Base-by-base conservation (phyloP, 2,329 filamentous ascomycete genomes). In the Curvularia sp. region DNA sequence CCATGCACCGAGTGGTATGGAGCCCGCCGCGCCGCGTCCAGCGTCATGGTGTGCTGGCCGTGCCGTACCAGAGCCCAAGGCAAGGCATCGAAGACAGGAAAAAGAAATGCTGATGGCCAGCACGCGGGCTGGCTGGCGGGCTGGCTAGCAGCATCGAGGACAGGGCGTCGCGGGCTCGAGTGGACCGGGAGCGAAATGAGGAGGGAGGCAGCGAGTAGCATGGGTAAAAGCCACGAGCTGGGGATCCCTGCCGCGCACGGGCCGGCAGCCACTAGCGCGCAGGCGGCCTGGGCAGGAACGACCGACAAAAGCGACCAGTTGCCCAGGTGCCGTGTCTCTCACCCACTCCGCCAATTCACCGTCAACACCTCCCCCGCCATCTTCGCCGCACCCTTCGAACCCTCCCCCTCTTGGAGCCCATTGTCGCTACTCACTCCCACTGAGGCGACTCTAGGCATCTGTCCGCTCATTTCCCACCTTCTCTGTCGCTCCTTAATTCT, bases 391-490 rank as follows among this genome's bases (percentile, higher is more conserved):
- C 61, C 49, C 60, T 56, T 61, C 28, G 31, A 59, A 48, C 55
- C 56, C 49, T 56, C 62, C 60, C 60, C 44, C 57, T 61, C 59
- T 63, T 71, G 71, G 68, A 74, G 65, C 68, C 71, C 69, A 69
- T 69, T 65, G 68, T 75, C 72, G 72, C 65, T 57, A 65, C 68
- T 72, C 69, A 68, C 62, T 49, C 62, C 60, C 54, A 53, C 57
- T 57, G 61, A 65, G 58, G 61, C 64, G 73, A 64, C 72, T 63
- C 69, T 67, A 63, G 72, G 71, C 68, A 69, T 69, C 73, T 73
- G 74, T 75, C 73, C 74, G 69, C 67, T 77, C 74, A 62, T 76
- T 77, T 71, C 49, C 62, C 57, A 62, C 60, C 58, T 43, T 43
- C 12, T 5, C 24, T 12, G 70, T 74, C 73, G 72, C 73, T 76